These are phyloP conservation scores for Populus tremula DNA, from an alignment of 345 rosid species.

Conservation along the genomic window DNA sequence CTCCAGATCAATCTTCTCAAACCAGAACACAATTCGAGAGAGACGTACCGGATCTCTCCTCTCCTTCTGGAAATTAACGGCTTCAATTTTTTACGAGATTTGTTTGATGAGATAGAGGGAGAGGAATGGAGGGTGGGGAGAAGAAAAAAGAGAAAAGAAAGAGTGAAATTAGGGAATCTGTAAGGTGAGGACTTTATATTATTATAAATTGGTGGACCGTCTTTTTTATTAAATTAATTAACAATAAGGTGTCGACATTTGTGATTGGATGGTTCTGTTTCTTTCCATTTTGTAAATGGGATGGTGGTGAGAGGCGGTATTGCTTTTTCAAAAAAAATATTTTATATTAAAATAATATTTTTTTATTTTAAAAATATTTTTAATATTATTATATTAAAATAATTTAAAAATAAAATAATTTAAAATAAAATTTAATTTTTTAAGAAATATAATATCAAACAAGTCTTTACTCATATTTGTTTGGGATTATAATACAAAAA, in stretches of 20 bases:
- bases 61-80: background rate
- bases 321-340: no score
- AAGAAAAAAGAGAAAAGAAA: no score
- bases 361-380: no score
- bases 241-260: background rate
- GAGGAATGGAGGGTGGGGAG: background rate
- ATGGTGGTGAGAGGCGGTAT: background rate
- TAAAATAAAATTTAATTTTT: no score
- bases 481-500: no score
- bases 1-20: background rate
- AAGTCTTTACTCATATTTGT: no score
- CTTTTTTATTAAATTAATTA: background rate
- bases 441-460: no score
- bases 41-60: background rate
- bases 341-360: no score
- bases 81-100: background rate
- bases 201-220: constrained; percentile 12
- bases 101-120: background rate
- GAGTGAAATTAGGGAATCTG: constrained; percentile 11
- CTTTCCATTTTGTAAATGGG: background rate
- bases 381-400: no score
- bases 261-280: constrained; percentile 13
- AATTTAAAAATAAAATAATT: no score
- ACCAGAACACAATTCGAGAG: background rate
- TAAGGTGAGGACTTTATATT: constrained; percentile 20